Base-by-base conservation (phyloP, 2,329 filamentous ascomycete genomes). In the Aaosphaeria arxii region DNA sequence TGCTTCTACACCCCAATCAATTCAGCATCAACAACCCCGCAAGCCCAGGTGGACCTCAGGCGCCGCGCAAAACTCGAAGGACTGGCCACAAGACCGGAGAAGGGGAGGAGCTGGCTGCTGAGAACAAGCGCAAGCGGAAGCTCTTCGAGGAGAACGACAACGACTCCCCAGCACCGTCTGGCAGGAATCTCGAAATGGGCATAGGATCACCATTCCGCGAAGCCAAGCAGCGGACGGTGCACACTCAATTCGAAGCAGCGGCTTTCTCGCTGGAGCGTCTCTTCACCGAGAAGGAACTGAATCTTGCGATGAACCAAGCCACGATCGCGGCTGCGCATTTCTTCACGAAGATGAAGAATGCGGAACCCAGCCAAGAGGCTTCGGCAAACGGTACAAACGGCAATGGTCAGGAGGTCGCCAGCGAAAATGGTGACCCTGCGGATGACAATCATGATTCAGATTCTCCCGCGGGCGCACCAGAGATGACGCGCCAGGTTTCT, bases 261-360 rank as follows among this genome's bases (percentile, higher is more conserved):
- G 73, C 77, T 4, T 85, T 84, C 67, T 83, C 80, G 6, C 77
- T 86, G 48, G 77, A 85, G 47, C 77, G 78, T n/a, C 73, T 86
- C 11, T 86, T 86, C 62, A 86, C 82, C 3, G 83, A 86, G 52
- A 86, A 85, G 70, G 83, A 86, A 64, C 76, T 86, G 45, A 78
- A 77, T 44, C 73, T 82, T 63, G 80, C 82, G 47, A 82, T 81
- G 51, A 83, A 84, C 56, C 76, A 78, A 41, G 83, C 83, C 3
- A 80, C 82, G 44, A 73, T 80, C 30, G 82, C 82, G 5, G 79
- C 84, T 1, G 75, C 79, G 36, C 67, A 77, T 51, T 77, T 77
- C 67, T 84, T 86, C 64, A 76, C 80, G 47, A 80, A 81, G 47
- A 79, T 79, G 59, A 67, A 70, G 59, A 63, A 65, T 36, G 54